Evolutionary conservation across 441 rosid genomes (phyloP).

Genomic region (Theobroma grandiflorum): DNA sequence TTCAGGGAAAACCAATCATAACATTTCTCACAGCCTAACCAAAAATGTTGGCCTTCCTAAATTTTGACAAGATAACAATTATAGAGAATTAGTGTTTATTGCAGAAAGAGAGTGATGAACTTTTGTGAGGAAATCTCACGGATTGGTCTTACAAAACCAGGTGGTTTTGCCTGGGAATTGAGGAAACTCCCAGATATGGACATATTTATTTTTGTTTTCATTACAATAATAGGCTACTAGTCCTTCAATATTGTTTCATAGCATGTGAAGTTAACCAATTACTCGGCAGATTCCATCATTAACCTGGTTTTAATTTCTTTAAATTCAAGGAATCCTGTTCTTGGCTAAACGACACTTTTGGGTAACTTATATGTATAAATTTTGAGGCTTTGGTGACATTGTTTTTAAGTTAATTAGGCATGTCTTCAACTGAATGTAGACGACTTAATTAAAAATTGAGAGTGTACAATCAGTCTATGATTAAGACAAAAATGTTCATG

Average conservation of each 20-base stretch:
- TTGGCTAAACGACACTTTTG: conserved; percentile 27
- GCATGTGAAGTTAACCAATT: conserved; percentile 39
- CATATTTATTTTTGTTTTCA: conserved; percentile 34
- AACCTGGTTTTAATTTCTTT: conserved; percentile 35
- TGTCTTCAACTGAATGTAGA: neutral
- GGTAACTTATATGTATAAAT: neutral
- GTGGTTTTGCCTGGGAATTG: conserved; percentile 51
- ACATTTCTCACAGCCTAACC: neutral
- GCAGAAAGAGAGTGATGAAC: conserved; percentile 38
- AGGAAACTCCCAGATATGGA: conserved; percentile 44
- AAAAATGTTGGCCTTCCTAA: neutral
- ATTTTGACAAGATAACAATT: neutral
- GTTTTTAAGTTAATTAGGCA: too few species aligned
- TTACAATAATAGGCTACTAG: conserved; percentile 30
- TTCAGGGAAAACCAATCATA: neutral
- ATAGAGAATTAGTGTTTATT: conserved; percentile 18
- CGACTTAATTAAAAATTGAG: neutral
- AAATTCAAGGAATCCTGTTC: conserved; percentile 44
- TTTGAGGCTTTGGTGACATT: neutral
- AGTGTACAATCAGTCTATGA: conserved; percentile 2
- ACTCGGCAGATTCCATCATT: conserved; percentile 45
- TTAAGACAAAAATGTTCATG: conserved; percentile 16
- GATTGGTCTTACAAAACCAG: conserved; percentile 33
- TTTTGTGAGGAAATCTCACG: conserved; percentile 19
- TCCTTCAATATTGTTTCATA: neutral